Evolutionary conservation across 169 alveolate species (phyloP).

Genomic region (Gregarina niphandrodes): DNA sequence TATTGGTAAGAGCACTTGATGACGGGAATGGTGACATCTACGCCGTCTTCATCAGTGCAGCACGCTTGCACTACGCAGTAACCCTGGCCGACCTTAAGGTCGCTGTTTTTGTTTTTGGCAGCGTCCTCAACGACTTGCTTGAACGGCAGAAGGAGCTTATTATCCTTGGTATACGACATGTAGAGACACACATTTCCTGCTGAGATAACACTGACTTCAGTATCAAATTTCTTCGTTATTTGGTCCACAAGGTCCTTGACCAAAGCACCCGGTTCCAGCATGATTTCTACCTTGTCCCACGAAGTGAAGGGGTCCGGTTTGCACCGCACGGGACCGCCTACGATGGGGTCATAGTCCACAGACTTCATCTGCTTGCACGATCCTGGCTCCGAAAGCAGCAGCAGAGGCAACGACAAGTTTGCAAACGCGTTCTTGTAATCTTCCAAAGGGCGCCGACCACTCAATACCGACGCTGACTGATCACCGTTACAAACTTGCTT

Average conservation of each 20-base stretch:
- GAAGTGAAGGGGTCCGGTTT: constrained; percentile 78
- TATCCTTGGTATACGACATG: constrained; percentile 51
- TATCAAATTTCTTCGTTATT: constrained; percentile 27
- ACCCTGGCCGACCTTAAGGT: neutral
- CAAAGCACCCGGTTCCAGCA: constrained; percentile 28
- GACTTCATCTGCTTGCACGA: constrained; percentile 34
- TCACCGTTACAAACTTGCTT: constrained; percentile 4
- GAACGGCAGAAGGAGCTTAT: constrained; percentile 32
- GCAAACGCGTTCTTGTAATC: constrained; percentile 75
- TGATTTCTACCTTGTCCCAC: constrained; percentile 76
- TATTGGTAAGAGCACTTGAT: constrained; percentile 1
- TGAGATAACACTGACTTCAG: constrained; percentile 55
- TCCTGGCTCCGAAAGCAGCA: constrained; percentile 58
- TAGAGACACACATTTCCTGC: constrained; percentile 58
- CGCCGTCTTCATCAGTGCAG: constrained; percentile 6
- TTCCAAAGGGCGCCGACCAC: too few species aligned
- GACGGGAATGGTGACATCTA: constrained; percentile 12
- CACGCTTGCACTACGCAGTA: constrained; percentile 5
- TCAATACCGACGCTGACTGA: constrained; percentile 8
- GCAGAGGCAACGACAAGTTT: constrained; percentile 69
- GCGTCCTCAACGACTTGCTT: constrained; percentile 31
- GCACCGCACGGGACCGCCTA: constrained; percentile 76
- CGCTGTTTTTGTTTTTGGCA: constrained; percentile 16
- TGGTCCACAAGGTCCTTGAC: constrained; percentile 30
- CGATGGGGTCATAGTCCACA: constrained; percentile 71